Base-by-base conservation (phyloP, 495 filamentous ascomycete species). In the Cetradonia linearis region DNA sequence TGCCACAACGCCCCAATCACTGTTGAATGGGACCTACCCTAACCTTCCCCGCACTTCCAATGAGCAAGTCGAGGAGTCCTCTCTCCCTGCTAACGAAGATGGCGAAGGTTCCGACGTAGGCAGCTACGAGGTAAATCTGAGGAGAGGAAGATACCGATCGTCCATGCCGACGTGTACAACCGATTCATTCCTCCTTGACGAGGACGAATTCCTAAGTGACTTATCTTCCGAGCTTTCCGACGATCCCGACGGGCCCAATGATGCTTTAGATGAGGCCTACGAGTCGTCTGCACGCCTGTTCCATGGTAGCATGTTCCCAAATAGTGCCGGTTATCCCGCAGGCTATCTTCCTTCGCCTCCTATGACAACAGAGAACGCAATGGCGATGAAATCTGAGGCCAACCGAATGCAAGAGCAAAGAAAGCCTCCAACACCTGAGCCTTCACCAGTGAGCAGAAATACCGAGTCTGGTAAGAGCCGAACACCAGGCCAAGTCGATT, bases 291-390 rank as follows among this genome's bases (percentile, higher is more conserved):
- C 69, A 50, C 70, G 65, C 14, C 65, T 67, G n/a, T 65, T 66
- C 49, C 66, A 46, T 58, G 68, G 38, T 66, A 70, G 49, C 71
- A 71, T 72, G 69, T 72, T 62, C 64, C 76, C 62, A 70, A 80
- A 68, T 60, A 77, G 68, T 64, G 74, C 83, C 25, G 71, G 72
- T 31, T 77, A 84, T 42, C 81, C 84, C 1, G 75, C 74, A 30
- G 85, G 89, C 70, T 86, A 87, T 57, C 85, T 88, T 18, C 86
- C 87, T 16, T 91, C 88, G 23, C 89, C 90, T 56, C 86, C 89
- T 4, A 82, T 89, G 70, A 91, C 88, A 0, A 76, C 86, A 13
- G 78, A 83, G 50, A 79, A 87, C 58, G 78, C 83, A 16, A 74
- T 78, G 47, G 74, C 76, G 34, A 76, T 79, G 42, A 65, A 62